Conservation (phyloP, 1,284 basidiomycete species). For the Ceratobasidium sp. region DNA sequence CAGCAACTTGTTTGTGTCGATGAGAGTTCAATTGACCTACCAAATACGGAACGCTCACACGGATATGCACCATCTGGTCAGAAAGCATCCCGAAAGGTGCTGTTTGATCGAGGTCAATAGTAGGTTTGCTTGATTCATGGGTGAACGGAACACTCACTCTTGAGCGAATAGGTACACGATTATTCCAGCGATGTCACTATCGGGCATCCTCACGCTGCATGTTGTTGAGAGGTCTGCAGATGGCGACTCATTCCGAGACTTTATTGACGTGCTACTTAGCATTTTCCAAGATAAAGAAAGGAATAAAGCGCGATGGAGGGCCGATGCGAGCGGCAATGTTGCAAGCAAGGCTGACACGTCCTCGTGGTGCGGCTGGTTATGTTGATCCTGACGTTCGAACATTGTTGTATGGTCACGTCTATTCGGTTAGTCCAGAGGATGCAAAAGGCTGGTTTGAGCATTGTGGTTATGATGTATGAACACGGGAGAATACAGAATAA, state of each 20-base stretch:
- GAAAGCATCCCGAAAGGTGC: constrained; percentile 1
- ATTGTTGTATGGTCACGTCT: constrained; percentile 16
- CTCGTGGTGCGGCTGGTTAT: neutral
- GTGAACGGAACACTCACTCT: neutral
- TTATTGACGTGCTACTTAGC: constrained; percentile 39
- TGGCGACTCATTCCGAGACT: neutral
- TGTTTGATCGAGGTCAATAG: constrained; percentile 46
- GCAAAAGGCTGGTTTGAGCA: constrained; percentile 43
- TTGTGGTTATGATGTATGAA: constrained; percentile 23
- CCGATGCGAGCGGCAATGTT: constrained; percentile 33
- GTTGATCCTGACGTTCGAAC: constrained; percentile 16
- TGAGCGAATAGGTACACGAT: constrained; percentile 2
- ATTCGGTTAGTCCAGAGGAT: constrained; percentile 33
- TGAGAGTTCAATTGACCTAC: constrained; percentile 44
- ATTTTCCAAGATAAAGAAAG: constrained; percentile 54
- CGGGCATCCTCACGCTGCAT: neutral
- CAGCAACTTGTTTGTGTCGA: constrained; percentile 48
- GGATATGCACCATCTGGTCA: constrained; percentile 40
- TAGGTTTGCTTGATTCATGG: constrained; percentile 3
- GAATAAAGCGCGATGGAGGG: constrained; percentile 43
- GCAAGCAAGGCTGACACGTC: neutral
- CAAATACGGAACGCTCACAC: constrained; percentile 17
- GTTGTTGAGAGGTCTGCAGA: constrained; percentile 2
- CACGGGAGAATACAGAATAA: neutral
- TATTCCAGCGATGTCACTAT: constrained; percentile 8